These are phyloP conservation scores for Phytophthora rubi DNA, from an alignment of 352 stramenopile genomes.

Conservation along the genomic window DNA sequence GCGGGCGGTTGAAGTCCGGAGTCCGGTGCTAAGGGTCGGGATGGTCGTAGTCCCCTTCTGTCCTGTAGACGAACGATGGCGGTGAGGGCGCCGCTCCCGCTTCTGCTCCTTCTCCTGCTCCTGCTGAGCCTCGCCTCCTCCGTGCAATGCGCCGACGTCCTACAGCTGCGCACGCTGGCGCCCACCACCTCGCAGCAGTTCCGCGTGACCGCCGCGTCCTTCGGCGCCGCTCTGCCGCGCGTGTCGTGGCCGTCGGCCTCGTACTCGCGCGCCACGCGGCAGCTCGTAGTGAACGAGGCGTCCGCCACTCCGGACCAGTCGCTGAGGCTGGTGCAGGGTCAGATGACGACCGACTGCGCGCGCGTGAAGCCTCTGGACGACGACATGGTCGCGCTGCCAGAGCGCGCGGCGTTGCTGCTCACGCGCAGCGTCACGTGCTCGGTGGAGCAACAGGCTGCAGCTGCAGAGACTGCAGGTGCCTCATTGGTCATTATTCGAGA, in stretches of 20 bases:
- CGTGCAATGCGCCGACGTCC: slow-evolving; percentile 21
- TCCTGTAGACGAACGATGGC: slow-evolving; percentile 24
- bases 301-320: slow-evolving; percentile 15
- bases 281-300: slow-evolving; percentile 17
- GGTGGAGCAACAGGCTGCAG: slow-evolving; percentile 54
- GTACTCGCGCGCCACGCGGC: slow-evolving; percentile 11
- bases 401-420: slow-evolving; percentile 46
- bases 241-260: slow-evolving; percentile 27
- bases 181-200: slow-evolving; percentile 37
- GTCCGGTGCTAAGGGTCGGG: neutral
- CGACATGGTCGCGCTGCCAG: slow-evolving; percentile 5
- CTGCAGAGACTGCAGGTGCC: slow-evolving; percentile 41
- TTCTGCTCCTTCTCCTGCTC: slow-evolving; percentile 6
- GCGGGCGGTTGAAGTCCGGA: too few species aligned
- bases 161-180: slow-evolving; percentile 29
- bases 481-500: slow-evolving; percentile 59
- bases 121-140: neutral
- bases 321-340: slow-evolving; percentile 23
- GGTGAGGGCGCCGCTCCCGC: slow-evolving; percentile 1
- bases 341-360: slow-evolving; percentile 29
- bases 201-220: slow-evolving; percentile 34
- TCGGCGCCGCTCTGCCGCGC: slow-evolving; percentile 33
- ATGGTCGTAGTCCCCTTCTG: neutral
- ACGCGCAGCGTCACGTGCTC: slow-evolving; percentile 54
- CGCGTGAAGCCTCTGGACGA: neutral